Evolutionary conservation across 176 grass and related monocot species (phyloP).

Genomic region (Saccharum officinarum): DNA sequence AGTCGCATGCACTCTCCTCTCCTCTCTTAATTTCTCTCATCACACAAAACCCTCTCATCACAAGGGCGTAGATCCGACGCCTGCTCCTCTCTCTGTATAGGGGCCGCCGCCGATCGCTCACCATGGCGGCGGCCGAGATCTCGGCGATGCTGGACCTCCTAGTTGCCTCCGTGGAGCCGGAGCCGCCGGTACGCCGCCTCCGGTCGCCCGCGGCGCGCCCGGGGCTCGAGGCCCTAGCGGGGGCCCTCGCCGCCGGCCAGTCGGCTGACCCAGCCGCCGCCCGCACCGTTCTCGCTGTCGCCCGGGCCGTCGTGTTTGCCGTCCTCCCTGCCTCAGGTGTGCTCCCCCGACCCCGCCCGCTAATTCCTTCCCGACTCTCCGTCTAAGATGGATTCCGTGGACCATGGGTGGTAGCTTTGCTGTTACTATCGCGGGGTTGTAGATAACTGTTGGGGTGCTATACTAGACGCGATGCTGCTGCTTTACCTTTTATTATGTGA

Average conservation of each 20-base stretch:
- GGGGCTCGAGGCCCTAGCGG: slow-evolving; percentile 44
- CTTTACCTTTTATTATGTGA: background rate
- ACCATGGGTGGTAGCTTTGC: background rate
- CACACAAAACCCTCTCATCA: slow-evolving; percentile 33
- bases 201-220: slow-evolving; percentile 10
- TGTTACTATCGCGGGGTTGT: background rate
- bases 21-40: background rate
- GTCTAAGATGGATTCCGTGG: background rate
- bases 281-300: slow-evolving; percentile 29
- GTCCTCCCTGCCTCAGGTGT: slow-evolving; percentile 48
- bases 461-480: background rate
- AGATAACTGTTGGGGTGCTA: background rate
- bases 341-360: background rate
- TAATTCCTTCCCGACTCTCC: background rate
- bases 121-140: slow-evolving; percentile 62
- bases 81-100: background rate
- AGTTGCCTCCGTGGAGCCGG: slow-evolving; percentile 22
- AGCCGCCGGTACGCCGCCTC: slow-evolving; percentile 34
- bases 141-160: slow-evolving; percentile 45
- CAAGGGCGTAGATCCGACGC: slow-evolving; percentile 16
- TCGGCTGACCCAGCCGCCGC: slow-evolving; percentile 31
- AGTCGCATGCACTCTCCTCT: background rate
- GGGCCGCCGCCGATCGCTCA: slow-evolving; percentile 35
- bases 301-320: slow-evolving; percentile 44
- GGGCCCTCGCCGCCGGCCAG: slow-evolving; percentile 34